Evolutionary conservation across 2,329 filamentous ascomycete genomes (phyloP).

Genomic region (Colletotrichum echinochloae): DNA sequence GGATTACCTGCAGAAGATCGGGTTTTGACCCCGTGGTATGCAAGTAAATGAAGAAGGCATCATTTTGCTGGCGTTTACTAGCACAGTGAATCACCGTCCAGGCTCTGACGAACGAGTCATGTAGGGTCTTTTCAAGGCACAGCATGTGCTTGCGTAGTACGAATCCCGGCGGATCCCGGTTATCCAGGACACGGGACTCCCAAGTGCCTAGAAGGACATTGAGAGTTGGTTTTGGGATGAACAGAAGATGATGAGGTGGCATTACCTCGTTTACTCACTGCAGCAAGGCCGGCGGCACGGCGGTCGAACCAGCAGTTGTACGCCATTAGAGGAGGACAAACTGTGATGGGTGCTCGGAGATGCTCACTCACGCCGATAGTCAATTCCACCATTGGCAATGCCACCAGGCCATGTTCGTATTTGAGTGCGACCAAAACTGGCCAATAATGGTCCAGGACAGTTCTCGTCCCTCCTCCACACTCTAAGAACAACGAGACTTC

Average conservation of each 20-base stretch:
- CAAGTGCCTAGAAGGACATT: background rate
- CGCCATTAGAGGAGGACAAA: background rate
- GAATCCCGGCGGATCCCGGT: background rate
- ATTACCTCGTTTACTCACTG: background rate
- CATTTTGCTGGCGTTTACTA: background rate
- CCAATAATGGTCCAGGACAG: background rate
- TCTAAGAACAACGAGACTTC: conserved; percentile 16
- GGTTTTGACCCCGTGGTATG: background rate
- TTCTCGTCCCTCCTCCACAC: background rate
- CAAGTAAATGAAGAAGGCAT: background rate
- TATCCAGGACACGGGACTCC: background rate
- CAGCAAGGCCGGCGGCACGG: background rate
- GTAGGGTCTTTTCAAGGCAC: background rate
- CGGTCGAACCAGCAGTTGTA: background rate
- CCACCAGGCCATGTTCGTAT: background rate
- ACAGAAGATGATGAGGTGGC: background rate
- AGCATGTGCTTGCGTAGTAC: background rate
- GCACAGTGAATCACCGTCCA: no score
- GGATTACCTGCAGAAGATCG: background rate
- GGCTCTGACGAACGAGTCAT: background rate
- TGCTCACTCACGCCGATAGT: background rate
- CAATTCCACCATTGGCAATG: background rate
- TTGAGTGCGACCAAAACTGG: background rate
- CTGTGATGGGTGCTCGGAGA: no score
- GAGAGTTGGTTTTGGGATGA: background rate